Percentiles rank a stretch among this genome's conserved stretches.
These are phyloP conservation scores for Aspergillus sp. DNA, from an alignment of 2,329 filamentous ascomycete species.

Conservation along the genomic window DNA sequence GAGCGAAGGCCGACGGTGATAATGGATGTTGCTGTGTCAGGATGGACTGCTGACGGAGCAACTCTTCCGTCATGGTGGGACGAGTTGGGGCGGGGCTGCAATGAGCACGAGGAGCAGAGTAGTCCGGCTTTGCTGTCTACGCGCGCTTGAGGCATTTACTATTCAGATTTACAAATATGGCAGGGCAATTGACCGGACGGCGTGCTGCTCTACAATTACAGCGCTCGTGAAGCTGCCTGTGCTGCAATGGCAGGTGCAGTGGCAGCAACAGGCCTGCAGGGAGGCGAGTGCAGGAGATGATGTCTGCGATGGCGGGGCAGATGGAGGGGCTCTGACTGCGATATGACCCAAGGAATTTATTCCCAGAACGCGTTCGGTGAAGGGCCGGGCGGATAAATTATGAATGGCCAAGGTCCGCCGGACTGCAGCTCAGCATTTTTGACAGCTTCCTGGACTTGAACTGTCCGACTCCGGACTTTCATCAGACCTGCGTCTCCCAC, in stretches of 20 bases:
- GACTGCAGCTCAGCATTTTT: no score
- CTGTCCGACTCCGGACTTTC: constrained; percentile 8
- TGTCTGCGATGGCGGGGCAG: constrained; percentile 19
- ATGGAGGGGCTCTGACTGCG: constrained; percentile 17
- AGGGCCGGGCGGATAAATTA: constrained; percentile 12
- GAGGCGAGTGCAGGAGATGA: neutral
- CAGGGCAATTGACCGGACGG: neutral
- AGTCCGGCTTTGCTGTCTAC: constrained; percentile 26
- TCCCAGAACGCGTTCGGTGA: constrained; percentile 19
- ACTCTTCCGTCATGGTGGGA: constrained; percentile 38
- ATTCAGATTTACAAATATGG: neutral
- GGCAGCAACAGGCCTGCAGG: no score
- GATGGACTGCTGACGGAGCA: constrained; percentile 34
- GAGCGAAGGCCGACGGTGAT: constrained; percentile 25
- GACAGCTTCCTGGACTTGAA: no score
- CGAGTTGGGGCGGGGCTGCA: constrained; percentile 26
- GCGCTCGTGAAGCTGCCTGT: neutral
- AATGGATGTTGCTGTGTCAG: constrained; percentile 3
- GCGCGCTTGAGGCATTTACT: constrained; percentile 1
- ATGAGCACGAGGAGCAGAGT: constrained; percentile 37
- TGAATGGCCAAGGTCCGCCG: constrained; percentile 15
- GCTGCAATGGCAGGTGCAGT: neutral
- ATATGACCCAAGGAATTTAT: constrained; percentile 9
- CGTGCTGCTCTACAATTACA: neutral
- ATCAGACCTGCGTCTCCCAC: neutral